Base-by-base conservation (phyloP, 2,329 filamentous ascomycete species). In the Stemphylium beticola region DNA sequence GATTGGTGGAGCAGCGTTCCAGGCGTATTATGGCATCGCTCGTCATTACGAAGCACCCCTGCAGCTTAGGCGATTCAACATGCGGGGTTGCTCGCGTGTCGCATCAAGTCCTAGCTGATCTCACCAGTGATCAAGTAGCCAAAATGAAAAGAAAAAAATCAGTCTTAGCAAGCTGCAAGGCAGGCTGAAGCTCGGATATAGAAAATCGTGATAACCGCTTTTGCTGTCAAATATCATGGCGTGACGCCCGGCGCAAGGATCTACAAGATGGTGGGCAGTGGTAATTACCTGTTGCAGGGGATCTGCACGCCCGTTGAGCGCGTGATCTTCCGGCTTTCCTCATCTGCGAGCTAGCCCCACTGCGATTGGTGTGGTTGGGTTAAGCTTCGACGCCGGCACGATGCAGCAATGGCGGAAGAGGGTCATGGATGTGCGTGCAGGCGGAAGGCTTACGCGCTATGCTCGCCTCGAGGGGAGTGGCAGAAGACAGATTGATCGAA, bases 291-390 rank as follows among this genome's bases (percentile, higher is more conserved):
- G 41, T 58, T 54, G 24, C 45, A 61, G 60, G 26, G 45, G 69
- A 74, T 74, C 67, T 71, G 67, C 72, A 69, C 48, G 62, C 46
- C 65, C 69, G 66, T 74, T 73, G 66, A 55, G 63, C 72, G 72
- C 71, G 67, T 75, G 72, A 75, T 55, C 26, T 55, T 46, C 51
- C 56, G 52, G 60, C 42, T 64, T 73, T 55, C 68, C 66, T 57
- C 46, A 66, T 68, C 57, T 32, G 67, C 45, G 49, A 47, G 51
- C 61, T 40, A 47, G 45, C 44, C 38, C 29, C 31, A 52, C 49
- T 58, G 61, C 61, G 24, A 73, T 70, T 72, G 67, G 67, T 49
- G 54, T 55, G 40, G 37, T 55, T 49, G 39, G 20, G 53, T 63
- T 65, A 69, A 71, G 68, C 67, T 68, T 68, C 62, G 40, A 69